These are phyloP conservation scores for Pyrus bretschneideri DNA, from an alignment of 306 rosid species.

Conservation along the genomic window DNA sequence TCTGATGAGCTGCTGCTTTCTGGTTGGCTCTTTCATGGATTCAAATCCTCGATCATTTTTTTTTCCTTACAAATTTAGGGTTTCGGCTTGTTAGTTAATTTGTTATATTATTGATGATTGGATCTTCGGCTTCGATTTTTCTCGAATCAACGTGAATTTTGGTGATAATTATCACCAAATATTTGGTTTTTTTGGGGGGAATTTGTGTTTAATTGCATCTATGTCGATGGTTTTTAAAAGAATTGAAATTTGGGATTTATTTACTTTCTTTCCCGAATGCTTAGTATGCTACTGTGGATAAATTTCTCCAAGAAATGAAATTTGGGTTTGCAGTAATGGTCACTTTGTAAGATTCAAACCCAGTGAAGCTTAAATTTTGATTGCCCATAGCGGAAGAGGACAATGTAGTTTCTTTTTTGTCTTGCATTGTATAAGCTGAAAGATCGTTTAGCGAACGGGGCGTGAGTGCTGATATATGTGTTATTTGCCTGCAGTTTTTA, in stretches of 20 bases:
- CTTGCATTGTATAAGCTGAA: not conserved
- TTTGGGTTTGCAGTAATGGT: not conserved
- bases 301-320: not conserved
- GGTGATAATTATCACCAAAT: not conserved
- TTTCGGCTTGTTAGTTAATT: not conserved
- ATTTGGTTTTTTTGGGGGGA: not conserved
- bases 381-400: not conserved
- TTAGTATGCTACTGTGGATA: not conserved
- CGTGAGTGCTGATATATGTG: not conserved
- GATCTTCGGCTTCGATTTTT: not conserved
- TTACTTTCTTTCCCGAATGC: not conserved
- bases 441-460: not conserved
- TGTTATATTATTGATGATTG: not conserved
- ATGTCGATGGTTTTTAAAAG: not conserved
- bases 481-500: constrained; percentile 9
- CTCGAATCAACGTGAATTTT: not conserved
- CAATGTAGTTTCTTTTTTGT: not conserved
- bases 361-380: not conserved
- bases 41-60: not conserved
- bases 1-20: not conserved
- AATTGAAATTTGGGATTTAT: not conserved
- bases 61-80: not conserved
- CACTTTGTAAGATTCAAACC: not conserved
- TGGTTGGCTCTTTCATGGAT: not conserved
- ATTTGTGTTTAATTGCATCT: not conserved